Evolutionary conservation across 495 filamentous ascomycete species (phyloP).

Genomic region (Annulohypoxylon stygium): DNA sequence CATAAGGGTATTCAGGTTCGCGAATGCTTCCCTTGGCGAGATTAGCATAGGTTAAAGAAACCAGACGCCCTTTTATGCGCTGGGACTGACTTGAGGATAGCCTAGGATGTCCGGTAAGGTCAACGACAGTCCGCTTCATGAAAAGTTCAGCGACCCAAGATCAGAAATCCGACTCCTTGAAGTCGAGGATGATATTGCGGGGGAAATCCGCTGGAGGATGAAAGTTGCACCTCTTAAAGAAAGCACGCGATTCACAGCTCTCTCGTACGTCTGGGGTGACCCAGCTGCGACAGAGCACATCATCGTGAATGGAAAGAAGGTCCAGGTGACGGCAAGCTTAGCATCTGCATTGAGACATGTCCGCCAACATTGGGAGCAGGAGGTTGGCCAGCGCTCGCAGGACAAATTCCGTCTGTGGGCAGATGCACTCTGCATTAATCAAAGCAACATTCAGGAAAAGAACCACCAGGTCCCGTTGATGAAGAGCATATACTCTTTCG

Average conservation of each 20-base stretch:
- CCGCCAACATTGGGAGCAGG: conserved; percentile 4
- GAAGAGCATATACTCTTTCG: conserved; percentile 41
- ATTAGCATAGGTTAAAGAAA: neutral
- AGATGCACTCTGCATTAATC: conserved; percentile 49
- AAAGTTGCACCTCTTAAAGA: neutral
- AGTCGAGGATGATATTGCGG: conserved; percentile 1
- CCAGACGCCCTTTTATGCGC: neutral
- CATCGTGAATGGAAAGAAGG: conserved; percentile 22
- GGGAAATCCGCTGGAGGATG: conserved; percentile 5
- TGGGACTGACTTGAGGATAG: too few relatives aligned
- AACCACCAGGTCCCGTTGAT: conserved; percentile 44
- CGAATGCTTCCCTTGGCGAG: neutral
- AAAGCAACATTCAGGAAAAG: conserved; percentile 36
- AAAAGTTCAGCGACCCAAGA: conserved; percentile 7
- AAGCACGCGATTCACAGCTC: conserved; percentile 21
- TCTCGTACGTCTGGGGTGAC: conserved; percentile 50
- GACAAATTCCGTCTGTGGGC: conserved; percentile 19
- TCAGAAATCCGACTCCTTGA: conserved; percentile 21
- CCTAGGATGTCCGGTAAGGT: neutral
- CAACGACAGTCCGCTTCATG: neutral
- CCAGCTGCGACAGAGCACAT: conserved; percentile 26
- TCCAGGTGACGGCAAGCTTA: conserved; percentile 37
- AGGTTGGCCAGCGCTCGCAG: neutral
- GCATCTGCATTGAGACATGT: conserved; percentile 32
- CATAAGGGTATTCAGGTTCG: neutral